Evolutionary conservation across 1,284 basidiomycete genomes (phyloP), one percentile per base, ranked within the genome.

Genomic region (Ganoderma lucidum): DNA sequence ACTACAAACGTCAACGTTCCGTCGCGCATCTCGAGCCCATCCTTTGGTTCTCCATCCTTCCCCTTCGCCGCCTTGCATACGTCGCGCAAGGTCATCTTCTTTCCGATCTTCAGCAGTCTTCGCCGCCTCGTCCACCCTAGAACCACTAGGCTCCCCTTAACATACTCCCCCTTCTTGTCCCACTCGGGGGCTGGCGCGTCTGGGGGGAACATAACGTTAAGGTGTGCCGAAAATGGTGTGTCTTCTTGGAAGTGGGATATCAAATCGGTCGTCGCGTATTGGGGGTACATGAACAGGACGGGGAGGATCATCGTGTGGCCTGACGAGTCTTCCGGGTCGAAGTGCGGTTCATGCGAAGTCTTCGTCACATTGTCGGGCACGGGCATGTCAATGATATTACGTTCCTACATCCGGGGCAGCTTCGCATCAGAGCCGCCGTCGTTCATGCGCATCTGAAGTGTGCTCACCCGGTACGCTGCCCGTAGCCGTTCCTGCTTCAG

Each of bases 251-350:
- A 98, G 67, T 92, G 86, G 15, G 93, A 86, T 74, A 98, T 94
- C 69, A 97, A 86, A 81, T 99, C 97, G 62, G 95, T 94, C 32
- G 90, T 95, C 39, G 91, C 88, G 76, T 97, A 86, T 80, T 96
- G 92, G 1, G 98, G 98, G 80, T 99, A 98, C 70, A 98, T 86
- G 80, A 99, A 92, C 82, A 98, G 94, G 28, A 94, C 91, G 5
- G 97, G 96, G 77, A 98, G 84, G 69, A 97, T 83, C 63, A 99
- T 82, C 0, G 93, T 87, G 56, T 79, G 79, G 62, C 81, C 78
- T 23, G 84, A 85, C 41, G 89, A 78, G 82, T 93, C 84, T 75
- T 89, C 82, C 62, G 87, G 76, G 77, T 89, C 92, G 81, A 95
- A 87, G 70, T 87, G 83, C 45, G 91, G 89, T 68, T 82, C 78